phyloP scores from a whole-genome alignment of 2,329 filamentous ascomycete species.

The Podosphaera leucotricha region DNA sequence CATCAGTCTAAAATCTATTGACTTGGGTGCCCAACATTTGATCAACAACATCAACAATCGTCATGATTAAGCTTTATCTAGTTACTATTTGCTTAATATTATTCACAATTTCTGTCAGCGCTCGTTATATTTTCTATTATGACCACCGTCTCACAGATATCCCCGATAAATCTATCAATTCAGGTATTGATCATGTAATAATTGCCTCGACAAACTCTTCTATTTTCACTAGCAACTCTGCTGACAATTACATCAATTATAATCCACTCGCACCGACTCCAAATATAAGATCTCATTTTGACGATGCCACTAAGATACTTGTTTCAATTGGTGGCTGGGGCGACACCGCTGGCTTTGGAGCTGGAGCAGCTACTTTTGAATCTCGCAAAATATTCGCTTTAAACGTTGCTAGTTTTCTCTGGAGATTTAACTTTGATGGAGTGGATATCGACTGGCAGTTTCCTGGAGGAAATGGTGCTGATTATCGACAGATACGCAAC shows the following conservation, averaged over 20 bases:
- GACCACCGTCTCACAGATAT: background rate
- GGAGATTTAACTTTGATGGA: conserved; percentile 36
- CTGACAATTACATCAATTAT: conserved; percentile 3
- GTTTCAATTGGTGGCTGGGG: conserved; percentile 61
- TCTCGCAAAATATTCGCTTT: conserved; percentile 34
- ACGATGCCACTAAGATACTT: conserved; percentile 32
- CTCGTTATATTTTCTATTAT: background rate
- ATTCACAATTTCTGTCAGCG: background rate
- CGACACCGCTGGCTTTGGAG: conserved; percentile 37
- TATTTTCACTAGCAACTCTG: conserved; percentile 3
- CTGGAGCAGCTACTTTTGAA: conserved; percentile 26
- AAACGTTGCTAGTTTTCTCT: conserved; percentile 39
- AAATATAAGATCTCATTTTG: conserved; percentile 17
- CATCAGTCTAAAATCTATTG: background rate
- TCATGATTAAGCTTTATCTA: background rate
- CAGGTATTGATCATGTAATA: conserved; percentile 6
- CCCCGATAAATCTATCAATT: conserved; percentile 5
- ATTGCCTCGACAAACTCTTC: conserved; percentile 8
- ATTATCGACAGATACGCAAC: conserved; percentile 44
- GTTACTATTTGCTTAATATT: background rate
- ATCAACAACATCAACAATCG: background rate
- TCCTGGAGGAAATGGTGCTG: conserved; percentile 33
- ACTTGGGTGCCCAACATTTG: background rate
- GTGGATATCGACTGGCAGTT: conserved; percentile 30
- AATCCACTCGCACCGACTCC: conserved; percentile 5